phyloP scores from a whole-genome alignment of 768 basidiomycete genomes.

The Termitomyces sp. region DNA sequence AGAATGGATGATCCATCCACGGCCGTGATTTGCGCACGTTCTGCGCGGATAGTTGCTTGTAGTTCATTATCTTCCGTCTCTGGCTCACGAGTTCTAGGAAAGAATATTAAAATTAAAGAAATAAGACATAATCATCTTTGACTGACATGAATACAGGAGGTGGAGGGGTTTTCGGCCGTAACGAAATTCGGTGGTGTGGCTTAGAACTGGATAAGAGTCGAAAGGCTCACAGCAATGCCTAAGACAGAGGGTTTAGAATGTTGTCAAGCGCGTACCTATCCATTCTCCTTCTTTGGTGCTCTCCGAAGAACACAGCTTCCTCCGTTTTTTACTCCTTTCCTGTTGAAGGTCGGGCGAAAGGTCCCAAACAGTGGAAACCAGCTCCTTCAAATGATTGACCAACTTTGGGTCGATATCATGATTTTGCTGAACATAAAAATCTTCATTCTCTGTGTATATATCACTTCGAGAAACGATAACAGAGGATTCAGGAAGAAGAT shows the following conservation, averaged over 20 bases:
- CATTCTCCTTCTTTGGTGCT: neutral
- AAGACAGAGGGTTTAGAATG: slow-evolving; percentile 1
- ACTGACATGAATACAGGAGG: slow-evolving; percentile 31
- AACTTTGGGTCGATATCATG: slow-evolving; percentile 13
- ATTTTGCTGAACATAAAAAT: neutral
- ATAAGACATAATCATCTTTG: neutral
- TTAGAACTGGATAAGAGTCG: slow-evolving; percentile 43
- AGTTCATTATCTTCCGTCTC: slow-evolving; percentile 44
- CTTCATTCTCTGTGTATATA: slow-evolving; percentile 17
- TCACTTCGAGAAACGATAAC: slow-evolving; percentile 35
- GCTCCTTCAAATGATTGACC: slow-evolving; percentile 18
- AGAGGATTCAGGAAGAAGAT: slow-evolving; percentile 31
- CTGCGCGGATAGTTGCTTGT: slow-evolving; percentile 40
- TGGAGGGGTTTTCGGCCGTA: slow-evolving; percentile 40
- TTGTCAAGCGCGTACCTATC: slow-evolving; percentile 5
- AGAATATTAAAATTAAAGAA: neutral
- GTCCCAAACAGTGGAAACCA: slow-evolving; percentile 17
- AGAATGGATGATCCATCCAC: slow-evolving; percentile 34
- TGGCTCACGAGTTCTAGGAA: slow-evolving; percentile 43
- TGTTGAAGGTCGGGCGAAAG: neutral
- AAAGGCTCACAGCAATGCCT: slow-evolving; percentile 33
- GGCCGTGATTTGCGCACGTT: slow-evolving; percentile 36
- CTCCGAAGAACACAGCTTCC: slow-evolving; percentile 1
- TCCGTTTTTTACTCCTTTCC: slow-evolving; percentile 12
- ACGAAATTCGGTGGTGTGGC: slow-evolving; percentile 36